Evolutionary conservation across 805 yeast genomes (phyloP), one percentile per base, ranked within the genome.

Genomic region (Lachancea lanzarotensis): DNA sequence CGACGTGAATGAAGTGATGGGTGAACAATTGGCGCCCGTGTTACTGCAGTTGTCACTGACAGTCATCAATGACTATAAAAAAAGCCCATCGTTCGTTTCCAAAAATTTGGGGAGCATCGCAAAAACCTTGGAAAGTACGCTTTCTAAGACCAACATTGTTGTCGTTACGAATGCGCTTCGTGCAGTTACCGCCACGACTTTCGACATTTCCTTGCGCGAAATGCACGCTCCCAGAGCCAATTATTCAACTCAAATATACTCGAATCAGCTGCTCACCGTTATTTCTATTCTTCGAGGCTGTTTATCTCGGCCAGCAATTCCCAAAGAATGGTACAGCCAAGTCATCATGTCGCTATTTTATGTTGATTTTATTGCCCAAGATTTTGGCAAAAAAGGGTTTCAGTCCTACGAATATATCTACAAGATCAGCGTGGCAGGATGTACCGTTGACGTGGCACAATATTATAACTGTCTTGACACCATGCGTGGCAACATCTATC

Each of bases 371-470:
- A 57, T 62, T 26, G 43, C 52, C 1, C 29, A 42, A 3, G 57
- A 54, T 40, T 53, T 62, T 40, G 66, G 66, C 2, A 42, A 47
- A 0, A 38, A 39, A 3, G 66, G 62, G 1, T 62, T 63, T 34
- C 50, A 54, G 29, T 48, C 60, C 5, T 63, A 60, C 38, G 58
- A 56, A 31, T 52, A 50, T 26, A 52, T 59, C 17, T 52, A 56
- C 36, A 54, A 55, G 8, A 35, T 56, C 4, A 27, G 52, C 12
- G 38, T 47, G 25, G 31, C 42, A 12, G 59, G 52, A 2, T 27
- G 55, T 18, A 39, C 45, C 10, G 38, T 30, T 22, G 22, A 37
- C 11, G 13, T 15, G 9, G 20, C 31, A 12, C 29, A 25, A 12
- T 42, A 38, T 10, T 22, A 15, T 22, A 13, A 46, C 20, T 17